A percentile compares a stretch with the other conserved stretches of the same genome.
These are phyloP conservation scores for Cercospora canescens DNA, from an alignment of 2,329 filamentous ascomycete genomes.

Conservation along the genomic window DNA sequence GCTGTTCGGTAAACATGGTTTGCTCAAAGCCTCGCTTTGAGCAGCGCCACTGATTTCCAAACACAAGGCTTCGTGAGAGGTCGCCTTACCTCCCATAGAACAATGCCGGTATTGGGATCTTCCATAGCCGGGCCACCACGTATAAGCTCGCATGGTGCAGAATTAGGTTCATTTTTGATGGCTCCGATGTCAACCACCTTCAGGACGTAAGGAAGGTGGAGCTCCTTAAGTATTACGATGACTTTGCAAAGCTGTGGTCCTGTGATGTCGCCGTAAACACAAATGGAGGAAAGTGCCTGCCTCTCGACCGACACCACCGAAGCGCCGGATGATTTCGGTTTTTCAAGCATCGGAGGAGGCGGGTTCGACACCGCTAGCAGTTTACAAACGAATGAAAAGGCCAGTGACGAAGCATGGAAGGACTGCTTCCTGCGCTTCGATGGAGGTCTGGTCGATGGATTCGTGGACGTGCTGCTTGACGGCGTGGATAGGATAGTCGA, in stretches of 20 bases:
- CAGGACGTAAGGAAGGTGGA: slow-evolving; percentile 6
- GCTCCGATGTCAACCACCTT: slow-evolving; percentile 4
- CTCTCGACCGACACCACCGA: background rate
- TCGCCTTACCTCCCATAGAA: slow-evolving; percentile 46
- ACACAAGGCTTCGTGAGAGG: background rate
- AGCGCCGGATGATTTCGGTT: background rate
- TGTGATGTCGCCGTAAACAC: slow-evolving; percentile 7
- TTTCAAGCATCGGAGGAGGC: slow-evolving; percentile 8
- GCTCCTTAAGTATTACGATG: slow-evolving; percentile 12
- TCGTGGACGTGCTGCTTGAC: background rate
- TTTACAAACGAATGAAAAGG: slow-evolving; percentile 10
- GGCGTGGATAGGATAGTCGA: background rate
- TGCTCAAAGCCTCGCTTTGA: background rate
- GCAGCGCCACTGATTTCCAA: background rate
- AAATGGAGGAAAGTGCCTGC: slow-evolving; percentile 1
- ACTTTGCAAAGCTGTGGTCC: slow-evolving; percentile 23
- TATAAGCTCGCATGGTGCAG: slow-evolving; percentile 43
- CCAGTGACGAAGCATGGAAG: slow-evolving; percentile 9
- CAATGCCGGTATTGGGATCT: slow-evolving; percentile 47
- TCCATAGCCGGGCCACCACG: slow-evolving; percentile 45
- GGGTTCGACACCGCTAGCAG: background rate
- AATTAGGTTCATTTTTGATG: slow-evolving; percentile 36
- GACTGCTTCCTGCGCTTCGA: background rate
- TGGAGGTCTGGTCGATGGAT: slow-evolving; percentile 5
- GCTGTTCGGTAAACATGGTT: background rate